Conservation (phyloP, 2,329 filamentous ascomycete genomes). For the Arthrobotrys iridis region DNA sequence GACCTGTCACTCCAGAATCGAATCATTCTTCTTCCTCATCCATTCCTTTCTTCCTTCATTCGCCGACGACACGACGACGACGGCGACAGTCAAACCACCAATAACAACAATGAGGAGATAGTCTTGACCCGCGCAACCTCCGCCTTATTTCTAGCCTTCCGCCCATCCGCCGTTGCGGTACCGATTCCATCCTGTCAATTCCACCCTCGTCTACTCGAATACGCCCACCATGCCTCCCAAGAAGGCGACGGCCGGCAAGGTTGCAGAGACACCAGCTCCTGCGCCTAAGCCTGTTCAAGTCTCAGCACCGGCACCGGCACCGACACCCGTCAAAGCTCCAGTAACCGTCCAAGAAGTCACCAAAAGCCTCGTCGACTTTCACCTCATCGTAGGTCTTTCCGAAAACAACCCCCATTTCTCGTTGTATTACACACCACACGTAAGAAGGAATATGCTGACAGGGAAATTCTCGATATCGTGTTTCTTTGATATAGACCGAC, state of each 20-base stretch:
- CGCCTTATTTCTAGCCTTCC: slow-evolving; percentile 9
- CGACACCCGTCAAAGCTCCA: not conserved
- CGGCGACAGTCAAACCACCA: not conserved
- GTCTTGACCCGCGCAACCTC: slow-evolving; percentile 31
- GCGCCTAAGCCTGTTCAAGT: not conserved
- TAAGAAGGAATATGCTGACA: slow-evolving; percentile 51
- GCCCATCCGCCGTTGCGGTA: slow-evolving; percentile 13
- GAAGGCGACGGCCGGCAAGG: slow-evolving; percentile 31
- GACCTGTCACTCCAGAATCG: slow-evolving; percentile 12
- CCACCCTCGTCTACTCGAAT: not conserved
- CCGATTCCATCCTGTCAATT: not conserved
- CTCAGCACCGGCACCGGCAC: not conserved
- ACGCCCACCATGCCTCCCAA: slow-evolving; percentile 42
- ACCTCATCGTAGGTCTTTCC: slow-evolving; percentile 46
- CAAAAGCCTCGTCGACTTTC: slow-evolving; percentile 33
- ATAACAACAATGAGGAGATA: slow-evolving; percentile 34
- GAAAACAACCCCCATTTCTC: not conserved
- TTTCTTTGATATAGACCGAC: slow-evolving; percentile 73
- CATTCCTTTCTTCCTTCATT: not conserved
- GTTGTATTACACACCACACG: slow-evolving; percentile 12
- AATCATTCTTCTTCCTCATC: not conserved
- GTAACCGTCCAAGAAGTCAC: slow-evolving; percentile 5
- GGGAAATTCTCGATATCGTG: slow-evolving; percentile 18
- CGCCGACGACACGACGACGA: slow-evolving; percentile 33
- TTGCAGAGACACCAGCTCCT: not conserved